Conservation (phyloP, 2,329 filamentous ascomycete genomes). For the Tolypocladium ophioglossoides region DNA sequence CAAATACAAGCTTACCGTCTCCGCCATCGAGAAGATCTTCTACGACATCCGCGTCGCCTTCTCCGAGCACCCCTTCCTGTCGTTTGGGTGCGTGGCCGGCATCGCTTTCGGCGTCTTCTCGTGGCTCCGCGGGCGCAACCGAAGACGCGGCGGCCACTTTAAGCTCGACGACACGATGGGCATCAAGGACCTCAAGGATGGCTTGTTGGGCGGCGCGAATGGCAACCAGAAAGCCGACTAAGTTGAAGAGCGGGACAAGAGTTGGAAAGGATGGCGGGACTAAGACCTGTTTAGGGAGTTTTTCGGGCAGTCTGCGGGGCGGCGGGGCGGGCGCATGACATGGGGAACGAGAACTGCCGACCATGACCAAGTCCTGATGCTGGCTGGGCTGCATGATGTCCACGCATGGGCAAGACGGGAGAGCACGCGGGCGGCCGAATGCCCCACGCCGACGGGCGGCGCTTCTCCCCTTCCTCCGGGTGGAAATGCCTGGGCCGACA, state of each 20-base stretch:
- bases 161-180: slow-evolving; percentile 46
- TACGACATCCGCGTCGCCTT: slow-evolving; percentile 52
- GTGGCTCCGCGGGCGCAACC: slow-evolving; percentile 43
- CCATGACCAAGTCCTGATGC: no score
- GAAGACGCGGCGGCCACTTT: slow-evolving; percentile 49
- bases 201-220: slow-evolving; percentile 43
- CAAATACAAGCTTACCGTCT: slow-evolving; percentile 67
- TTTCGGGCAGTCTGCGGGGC: neutral
- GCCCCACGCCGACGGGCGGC: neutral
- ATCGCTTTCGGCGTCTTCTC: slow-evolving; percentile 41
- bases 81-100: slow-evolving; percentile 45
- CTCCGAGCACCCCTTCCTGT: slow-evolving; percentile 48
- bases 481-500: neutral
- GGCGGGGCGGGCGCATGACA: neutral
- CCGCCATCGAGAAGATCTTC: slow-evolving; percentile 60
- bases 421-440: neutral
- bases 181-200: slow-evolving; percentile 49
- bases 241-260: neutral
- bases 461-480: neutral
- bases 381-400: no score
- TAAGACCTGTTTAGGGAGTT: neutral
- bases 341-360: neutral
- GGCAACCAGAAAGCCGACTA: slow-evolving; percentile 25
- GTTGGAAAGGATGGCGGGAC: neutral
- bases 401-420: neutral